Base-by-base conservation (phyloP, 75 land plant genomes). In the Cryptomeria japonica region DNA sequence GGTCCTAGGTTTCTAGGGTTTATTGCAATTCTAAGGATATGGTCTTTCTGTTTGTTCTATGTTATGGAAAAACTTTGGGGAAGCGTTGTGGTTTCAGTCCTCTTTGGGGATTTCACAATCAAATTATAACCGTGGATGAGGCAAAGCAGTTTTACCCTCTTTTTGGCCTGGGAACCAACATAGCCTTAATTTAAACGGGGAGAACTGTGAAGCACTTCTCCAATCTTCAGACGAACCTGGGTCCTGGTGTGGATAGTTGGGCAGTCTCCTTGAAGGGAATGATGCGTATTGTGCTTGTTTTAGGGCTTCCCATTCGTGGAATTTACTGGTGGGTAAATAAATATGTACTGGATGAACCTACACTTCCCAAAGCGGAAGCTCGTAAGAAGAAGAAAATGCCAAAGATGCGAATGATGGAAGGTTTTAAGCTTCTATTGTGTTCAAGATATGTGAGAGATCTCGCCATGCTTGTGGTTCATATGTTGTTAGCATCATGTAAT, bases 1-100 rank as follows among this genome's bases (percentile, higher is more conserved):
- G 99, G n/a, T 3, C 95, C 99, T 8, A 92, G 99, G 86, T 98
- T 97, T 87, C 92, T 97, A 80, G 99, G 99, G 3, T 99, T 99
- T 10, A 91, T 98, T 77, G 99, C 99, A 5, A 97, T 98, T 91
- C 68, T 97, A 87, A 96, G 99, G 92, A 97, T 97, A 53, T 98
- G 99, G 99, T 95, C 97, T 83, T 98, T 98, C 88, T 95, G 96
- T 72, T 86, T 98, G 88, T 98, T 98, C 91, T 98, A 98, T 91
- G 99, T 97, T 91, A n/a, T n/a, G n/a, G n/a, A n/a, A 79, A 99
- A 98, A 90, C 91, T 98, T 14, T 97, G 99, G 99, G 99, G 99
- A 22, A 97, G 97, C 89, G 99, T 98, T 78, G 99, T 98, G n/a
- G n/a, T n/a, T 37, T 98, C 99, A 0, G 97, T 37, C 99, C 97